Conservation (phyloP, 805 yeast genomes). For the Komagataella ulmi region DNA sequence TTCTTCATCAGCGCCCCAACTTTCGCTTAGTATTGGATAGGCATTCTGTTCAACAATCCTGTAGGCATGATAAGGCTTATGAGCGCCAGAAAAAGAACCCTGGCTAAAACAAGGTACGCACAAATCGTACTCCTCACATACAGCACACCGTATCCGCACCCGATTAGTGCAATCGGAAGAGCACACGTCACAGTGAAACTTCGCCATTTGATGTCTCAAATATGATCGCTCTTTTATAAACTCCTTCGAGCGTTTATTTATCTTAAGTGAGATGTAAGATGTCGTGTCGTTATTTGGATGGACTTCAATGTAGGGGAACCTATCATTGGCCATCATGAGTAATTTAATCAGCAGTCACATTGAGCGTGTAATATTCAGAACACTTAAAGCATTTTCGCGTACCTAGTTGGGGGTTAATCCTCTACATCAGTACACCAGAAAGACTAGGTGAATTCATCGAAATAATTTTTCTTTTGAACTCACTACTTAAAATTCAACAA, state of each 20-base stretch:
- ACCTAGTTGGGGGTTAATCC: background rate
- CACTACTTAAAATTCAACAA: background rate
- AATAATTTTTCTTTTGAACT: background rate
- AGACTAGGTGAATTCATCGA: background rate
- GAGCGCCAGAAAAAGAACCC: constrained; percentile 70
- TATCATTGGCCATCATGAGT: too few species aligned
- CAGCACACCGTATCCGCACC: constrained; percentile 84
- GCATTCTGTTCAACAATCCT: constrained; percentile 88
- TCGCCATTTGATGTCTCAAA: constrained; percentile 17
- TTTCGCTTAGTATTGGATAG: constrained; percentile 78
- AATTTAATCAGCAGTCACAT: background rate
- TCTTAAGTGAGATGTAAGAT: constrained; percentile 7
- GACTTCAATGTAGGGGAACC: background rate
- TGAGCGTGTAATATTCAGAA: background rate
- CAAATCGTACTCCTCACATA: constrained; percentile 86
- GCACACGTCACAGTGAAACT: constrained; percentile 90
- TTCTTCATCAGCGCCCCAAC: constrained; percentile 99
- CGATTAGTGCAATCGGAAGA: constrained; percentile 92
- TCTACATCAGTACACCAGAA: background rate
- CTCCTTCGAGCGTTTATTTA: too few species aligned
- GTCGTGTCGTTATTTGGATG: background rate
- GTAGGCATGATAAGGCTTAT: constrained; percentile 91
- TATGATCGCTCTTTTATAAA: too few species aligned
- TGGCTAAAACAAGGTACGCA: constrained; percentile 95
- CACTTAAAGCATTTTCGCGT: background rate